A percentile compares a stretch with the other conserved stretches of the same genome.
Evolutionary conservation across 768 basidiomycete species (phyloP).

Genomic region (Kwoniella sp.): DNA sequence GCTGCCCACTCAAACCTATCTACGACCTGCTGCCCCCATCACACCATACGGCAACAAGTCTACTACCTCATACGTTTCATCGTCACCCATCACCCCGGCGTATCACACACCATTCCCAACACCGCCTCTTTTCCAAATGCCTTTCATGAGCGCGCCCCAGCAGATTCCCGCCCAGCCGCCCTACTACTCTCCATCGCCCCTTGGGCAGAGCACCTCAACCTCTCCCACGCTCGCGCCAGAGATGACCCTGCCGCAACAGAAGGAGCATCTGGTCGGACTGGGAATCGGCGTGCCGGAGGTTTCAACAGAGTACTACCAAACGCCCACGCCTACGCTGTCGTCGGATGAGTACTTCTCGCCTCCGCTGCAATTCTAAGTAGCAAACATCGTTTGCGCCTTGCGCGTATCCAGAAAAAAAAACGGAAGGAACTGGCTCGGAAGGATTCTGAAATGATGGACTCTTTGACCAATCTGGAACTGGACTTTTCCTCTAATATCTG

Average conservation of each 20-base stretch:
- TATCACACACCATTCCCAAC: constrained; percentile 37
- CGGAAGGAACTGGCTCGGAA: too few relatives aligned
- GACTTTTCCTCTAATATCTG: not conserved
- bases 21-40: constrained; percentile 24
- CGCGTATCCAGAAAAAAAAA: too few relatives aligned
- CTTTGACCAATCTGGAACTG: not conserved
- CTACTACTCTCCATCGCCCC: constrained; percentile 25
- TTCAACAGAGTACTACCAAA: constrained; percentile 24
- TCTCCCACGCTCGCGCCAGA: constrained; percentile 44
- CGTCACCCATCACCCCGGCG: constrained; percentile 32
- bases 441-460: too few relatives aligned
- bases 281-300: constrained; percentile 36
- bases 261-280: constrained; percentile 37
- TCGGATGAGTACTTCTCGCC: constrained; percentile 40
- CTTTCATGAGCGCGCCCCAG: constrained; percentile 19
- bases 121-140: constrained; percentile 34
- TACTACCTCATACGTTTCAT: constrained; percentile 4
- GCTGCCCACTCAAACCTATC: constrained; percentile 25
- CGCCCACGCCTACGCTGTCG: constrained; percentile 17
- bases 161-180: constrained; percentile 6
- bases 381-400: not conserved
- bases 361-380: constrained; percentile 15
- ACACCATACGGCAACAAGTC: constrained; percentile 6
- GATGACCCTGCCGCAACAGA: constrained; percentile 18
- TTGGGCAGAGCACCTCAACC: constrained; percentile 18